Conservation (phyloP, 768 basidiomycete genomes). For the Tephrocybe sp. region DNA sequence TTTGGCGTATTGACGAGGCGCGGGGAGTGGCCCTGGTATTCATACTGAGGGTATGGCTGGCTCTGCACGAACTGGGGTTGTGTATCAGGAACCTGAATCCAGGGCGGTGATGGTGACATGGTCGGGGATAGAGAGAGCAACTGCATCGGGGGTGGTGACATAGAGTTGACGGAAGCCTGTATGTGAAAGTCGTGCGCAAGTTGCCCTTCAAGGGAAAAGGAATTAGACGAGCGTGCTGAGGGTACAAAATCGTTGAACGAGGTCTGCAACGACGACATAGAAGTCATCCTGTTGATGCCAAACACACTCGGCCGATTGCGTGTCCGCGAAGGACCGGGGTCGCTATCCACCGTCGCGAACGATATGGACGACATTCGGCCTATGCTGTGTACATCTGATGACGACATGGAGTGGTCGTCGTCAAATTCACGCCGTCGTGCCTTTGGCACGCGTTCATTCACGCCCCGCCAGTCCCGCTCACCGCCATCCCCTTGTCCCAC, state of each 20-base stretch:
- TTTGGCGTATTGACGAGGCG: constrained; percentile 63
- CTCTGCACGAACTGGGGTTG: constrained; percentile 24
- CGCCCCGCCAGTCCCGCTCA: constrained; percentile 52
- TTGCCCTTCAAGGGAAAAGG: constrained; percentile 74
- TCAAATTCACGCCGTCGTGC: constrained; percentile 82
- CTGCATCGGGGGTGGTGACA: constrained; percentile 79
- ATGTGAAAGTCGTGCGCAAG: constrained; percentile 73
- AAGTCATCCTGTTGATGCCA: constrained; percentile 73
- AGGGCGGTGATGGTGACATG: constrained; percentile 53
- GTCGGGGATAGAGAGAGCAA: constrained; percentile 71
- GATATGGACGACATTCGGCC: constrained; percentile 78
- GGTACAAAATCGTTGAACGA: constrained; percentile 73
- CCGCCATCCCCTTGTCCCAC: constrained; percentile 30
- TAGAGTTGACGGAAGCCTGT: constrained; percentile 66
- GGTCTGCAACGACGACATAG: constrained; percentile 72
- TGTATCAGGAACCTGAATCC: constrained; percentile 49
- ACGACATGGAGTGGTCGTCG: constrained; percentile 91
- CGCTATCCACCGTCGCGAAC: constrained; percentile 82
- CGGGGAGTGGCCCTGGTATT: constrained; percentile 55
- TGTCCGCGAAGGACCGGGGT: constrained; percentile 74
- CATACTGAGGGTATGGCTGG: constrained; percentile 47
- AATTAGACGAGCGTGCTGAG: constrained; percentile 78
- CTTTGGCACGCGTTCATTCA: constrained; percentile 67
- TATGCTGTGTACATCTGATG: constrained; percentile 78
- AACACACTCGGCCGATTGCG: constrained; percentile 63